Evolutionary conservation across 352 stramenopile species (phyloP), one percentile per base, ranked within the genome.

Genomic region (Pythium rishiriense): DNA sequence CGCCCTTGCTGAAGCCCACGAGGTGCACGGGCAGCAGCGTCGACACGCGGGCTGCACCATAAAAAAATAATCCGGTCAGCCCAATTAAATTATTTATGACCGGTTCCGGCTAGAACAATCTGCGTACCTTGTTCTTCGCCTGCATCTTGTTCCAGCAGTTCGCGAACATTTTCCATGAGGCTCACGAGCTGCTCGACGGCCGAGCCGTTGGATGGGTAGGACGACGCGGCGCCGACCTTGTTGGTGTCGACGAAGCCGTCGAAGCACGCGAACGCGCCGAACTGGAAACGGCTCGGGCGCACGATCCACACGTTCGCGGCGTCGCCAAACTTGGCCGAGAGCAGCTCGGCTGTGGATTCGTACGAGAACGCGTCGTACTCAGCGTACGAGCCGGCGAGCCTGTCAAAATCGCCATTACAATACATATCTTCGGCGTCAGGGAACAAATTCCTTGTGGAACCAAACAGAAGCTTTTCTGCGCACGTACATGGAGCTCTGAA

Each of bases 1-100:
- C 79, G 4, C 82, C 82, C 59, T 88, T 88, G 70, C 82, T 91
- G 49, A 91, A 91, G 4, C 82, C 82, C 14, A 89, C 51, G 8
- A 91, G 64, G 52, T 89, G 78, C 15, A 91, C 73, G 5, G 78
- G 79, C 19, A 88, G 72, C 4, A 74, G 58, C 5, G 68, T 81
- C 24, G 76, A 81, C 26, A 88, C 47, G 7, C 66, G 66, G 22
- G 82, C 76, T 83, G 57, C 5, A 56, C 17, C 15, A 50, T 50
- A 52, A 49, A 12, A 47, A 26, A 10, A 57, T n/a, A 28, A 28
- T 42, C 17, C 48, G 22, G 17, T 28, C 19, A 46, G 10, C 25
- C 31, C 14, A 48, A 58, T 47, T 25, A 48, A n/a, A n/a, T n/a
- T 19, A 58, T 37, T 39, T 37, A 2, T 19, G 17, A 41, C 25